Conservation (phyloP, 1,284 basidiomycete species). For the Rhodotorula sp. region DNA sequence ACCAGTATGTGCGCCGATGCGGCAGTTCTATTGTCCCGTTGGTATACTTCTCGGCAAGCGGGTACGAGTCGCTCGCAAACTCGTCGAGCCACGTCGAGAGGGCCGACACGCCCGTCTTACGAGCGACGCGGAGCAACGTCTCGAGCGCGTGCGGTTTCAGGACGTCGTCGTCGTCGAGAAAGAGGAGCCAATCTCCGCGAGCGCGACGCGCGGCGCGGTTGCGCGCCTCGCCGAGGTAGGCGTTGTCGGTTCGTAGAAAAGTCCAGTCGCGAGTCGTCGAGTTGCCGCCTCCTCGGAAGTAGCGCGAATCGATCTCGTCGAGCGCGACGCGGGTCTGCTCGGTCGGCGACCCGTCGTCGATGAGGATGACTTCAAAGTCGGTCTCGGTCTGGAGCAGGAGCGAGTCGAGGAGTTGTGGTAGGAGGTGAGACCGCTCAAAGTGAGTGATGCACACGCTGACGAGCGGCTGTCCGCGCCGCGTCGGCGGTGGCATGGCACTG, state of each 20-base stretch:
- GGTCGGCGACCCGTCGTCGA: constrained; percentile 37
- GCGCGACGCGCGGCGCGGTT: constrained; percentile 24
- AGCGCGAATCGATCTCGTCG: constrained; percentile 11
- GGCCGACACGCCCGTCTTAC: constrained; percentile 15
- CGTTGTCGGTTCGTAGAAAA: constrained; percentile 24
- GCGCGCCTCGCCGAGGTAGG: constrained; percentile 39
- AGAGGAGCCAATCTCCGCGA: constrained; percentile 25
- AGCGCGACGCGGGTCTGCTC: constrained; percentile 7
- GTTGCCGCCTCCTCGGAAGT: constrained; percentile 15
- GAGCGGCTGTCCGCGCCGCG: not conserved
- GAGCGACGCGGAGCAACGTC: constrained; percentile 28
- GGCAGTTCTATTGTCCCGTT: constrained; percentile 15
- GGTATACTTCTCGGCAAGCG: constrained; percentile 10
- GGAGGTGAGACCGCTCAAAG: constrained; percentile 34
- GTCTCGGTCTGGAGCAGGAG: constrained; percentile 27
- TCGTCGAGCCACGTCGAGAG: constrained; percentile 41
- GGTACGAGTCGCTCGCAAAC: constrained; percentile 39
- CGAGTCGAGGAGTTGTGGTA: constrained; percentile 33
- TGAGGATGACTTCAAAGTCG: constrained; percentile 34
- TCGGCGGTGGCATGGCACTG: too few species aligned
- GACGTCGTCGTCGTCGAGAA: constrained; percentile 42
- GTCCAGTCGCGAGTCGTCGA: constrained; percentile 11
- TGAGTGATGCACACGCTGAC: constrained; percentile 37
- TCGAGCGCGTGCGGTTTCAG: constrained; percentile 36
- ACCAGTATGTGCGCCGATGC: constrained; percentile 38